These are phyloP conservation scores for Pisolithus tinctorius DNA, from an alignment of 768 basidiomycete genomes.

Conservation along the genomic window DNA sequence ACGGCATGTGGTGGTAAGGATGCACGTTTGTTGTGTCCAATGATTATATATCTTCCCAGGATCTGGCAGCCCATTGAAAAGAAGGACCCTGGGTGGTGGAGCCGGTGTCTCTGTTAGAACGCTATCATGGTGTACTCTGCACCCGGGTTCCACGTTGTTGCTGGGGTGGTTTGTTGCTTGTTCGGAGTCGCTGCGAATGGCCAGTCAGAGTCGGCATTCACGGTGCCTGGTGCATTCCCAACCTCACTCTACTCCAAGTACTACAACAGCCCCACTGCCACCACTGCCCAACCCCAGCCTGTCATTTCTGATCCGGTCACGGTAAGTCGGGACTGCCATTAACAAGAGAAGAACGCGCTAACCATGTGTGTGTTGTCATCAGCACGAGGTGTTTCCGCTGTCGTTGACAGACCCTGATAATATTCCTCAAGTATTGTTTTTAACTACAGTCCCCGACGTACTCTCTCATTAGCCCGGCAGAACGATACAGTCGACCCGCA, in stretches of 20 bases:
- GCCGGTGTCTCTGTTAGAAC: too few species aligned
- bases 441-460: background rate
- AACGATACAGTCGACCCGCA: constrained; percentile 59
- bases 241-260: constrained; percentile 58
- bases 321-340: constrained; percentile 27
- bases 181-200: constrained; percentile 3
- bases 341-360: background rate
- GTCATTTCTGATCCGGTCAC: constrained; percentile 66
- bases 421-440: constrained; percentile 41
- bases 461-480: constrained; percentile 14
- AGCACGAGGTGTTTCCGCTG: constrained; percentile 55
- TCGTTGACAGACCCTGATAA: constrained; percentile 56
- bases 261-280: constrained; percentile 68
- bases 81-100: too few species aligned
- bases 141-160: constrained; percentile 1
- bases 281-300: constrained; percentile 69
- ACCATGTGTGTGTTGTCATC: constrained; percentile 4
- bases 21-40: too few species aligned
- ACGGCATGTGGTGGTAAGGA: too few species aligned
- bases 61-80: too few species aligned
- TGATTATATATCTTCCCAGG: too few species aligned
- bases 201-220: constrained; percentile 28
- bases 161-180: constrained; percentile 3
- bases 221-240: constrained; percentile 58
- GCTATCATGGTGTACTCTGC: too few species aligned